Evolutionary conservation across 2,329 filamentous ascomycete species (phyloP).

Genomic region (Xylaria digitata): DNA sequence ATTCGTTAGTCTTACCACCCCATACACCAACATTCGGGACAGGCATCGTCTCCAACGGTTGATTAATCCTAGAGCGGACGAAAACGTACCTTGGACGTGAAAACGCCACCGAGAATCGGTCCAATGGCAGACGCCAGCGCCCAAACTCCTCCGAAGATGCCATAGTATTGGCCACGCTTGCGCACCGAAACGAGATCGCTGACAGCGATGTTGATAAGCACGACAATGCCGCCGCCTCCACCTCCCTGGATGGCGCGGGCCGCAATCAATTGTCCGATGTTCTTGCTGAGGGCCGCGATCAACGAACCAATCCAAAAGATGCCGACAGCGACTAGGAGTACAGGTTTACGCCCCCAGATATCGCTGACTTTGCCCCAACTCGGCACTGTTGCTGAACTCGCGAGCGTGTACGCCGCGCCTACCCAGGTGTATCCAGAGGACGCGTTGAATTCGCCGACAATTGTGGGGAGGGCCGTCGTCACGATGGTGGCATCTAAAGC

Average conservation of each 20-base stretch:
- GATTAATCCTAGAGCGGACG: neutral
- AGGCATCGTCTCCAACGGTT: neutral
- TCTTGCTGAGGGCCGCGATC: conserved; percentile 62
- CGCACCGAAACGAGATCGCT: conserved; percentile 67
- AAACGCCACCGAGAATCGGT: conserved; percentile 75
- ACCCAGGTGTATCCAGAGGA: conserved; percentile 82
- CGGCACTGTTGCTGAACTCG: conserved; percentile 73
- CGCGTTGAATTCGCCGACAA: conserved; percentile 71
- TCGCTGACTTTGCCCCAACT: conserved; percentile 75
- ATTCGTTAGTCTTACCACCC: conserved; percentile 6
- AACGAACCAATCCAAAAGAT: conserved; percentile 67
- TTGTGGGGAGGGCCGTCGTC: conserved; percentile 74
- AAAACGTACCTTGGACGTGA: conserved; percentile 63
- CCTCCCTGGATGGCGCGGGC: conserved; percentile 67
- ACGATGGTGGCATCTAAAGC: conserved; percentile 71
- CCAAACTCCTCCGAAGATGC: conserved; percentile 68
- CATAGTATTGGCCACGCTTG: conserved; percentile 64
- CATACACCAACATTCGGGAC: neutral
- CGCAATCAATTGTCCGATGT: conserved; percentile 65
- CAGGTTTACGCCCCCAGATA: conserved; percentile 68
- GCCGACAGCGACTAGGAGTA: conserved; percentile 62
- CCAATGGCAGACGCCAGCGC: conserved; percentile 73
- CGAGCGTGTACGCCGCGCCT: conserved; percentile 78
- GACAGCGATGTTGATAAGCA: conserved; percentile 69
- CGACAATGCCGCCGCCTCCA: conserved; percentile 68